A percentile compares a stretch with the other conserved stretches of the same genome.
Conservation (phyloP, 306 rosid genomes). For the Elaeagnus macrophylla region DNA sequence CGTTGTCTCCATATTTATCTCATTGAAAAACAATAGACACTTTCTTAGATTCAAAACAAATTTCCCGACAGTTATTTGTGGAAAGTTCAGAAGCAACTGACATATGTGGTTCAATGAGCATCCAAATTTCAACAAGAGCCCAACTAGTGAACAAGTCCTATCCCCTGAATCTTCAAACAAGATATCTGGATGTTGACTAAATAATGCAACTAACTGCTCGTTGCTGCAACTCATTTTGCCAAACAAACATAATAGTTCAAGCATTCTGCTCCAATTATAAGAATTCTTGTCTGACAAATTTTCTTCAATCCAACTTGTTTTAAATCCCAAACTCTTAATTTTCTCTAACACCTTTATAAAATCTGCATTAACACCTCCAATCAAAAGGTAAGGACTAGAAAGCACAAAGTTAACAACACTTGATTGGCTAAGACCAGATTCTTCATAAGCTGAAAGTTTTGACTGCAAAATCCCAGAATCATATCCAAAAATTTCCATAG, state of each 20-base stretch:
- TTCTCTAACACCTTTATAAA: slow-evolving; percentile 43
- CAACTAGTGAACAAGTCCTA: slow-evolving; percentile 39
- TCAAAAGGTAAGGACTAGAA: slow-evolving; percentile 51
- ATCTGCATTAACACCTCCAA: slow-evolving; percentile 38
- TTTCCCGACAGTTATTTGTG: slow-evolving; percentile 28
- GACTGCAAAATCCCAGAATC: slow-evolving; percentile 40
- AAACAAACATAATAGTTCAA: slow-evolving; percentile 37
- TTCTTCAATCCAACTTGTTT: slow-evolving; percentile 38
- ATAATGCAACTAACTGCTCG: slow-evolving; percentile 29
- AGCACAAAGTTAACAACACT: slow-evolving; percentile 27
- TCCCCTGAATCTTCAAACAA: slow-evolving; percentile 65
- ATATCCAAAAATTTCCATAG: slow-evolving; percentile 33
- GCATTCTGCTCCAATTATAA: slow-evolving; percentile 55
- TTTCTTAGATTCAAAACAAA: slow-evolving; percentile 52
- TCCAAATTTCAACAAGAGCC: slow-evolving; percentile 51
- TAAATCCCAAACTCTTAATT: slow-evolving; percentile 37
- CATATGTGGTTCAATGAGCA: slow-evolving; percentile 32
- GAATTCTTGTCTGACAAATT: slow-evolving; percentile 27
- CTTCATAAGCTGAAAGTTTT: slow-evolving; percentile 47
- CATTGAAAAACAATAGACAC: slow-evolving; percentile 35
- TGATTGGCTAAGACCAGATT: slow-evolving; percentile 30
- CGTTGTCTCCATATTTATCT: slow-evolving; percentile 43
- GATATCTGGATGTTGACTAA: slow-evolving; percentile 32
- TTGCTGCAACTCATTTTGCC: slow-evolving; percentile 28
- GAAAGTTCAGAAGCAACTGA: slow-evolving; percentile 45